Base-by-base conservation (phyloP, 495 filamentous ascomycete genomes). In the Jackrogersella multiformis region DNA sequence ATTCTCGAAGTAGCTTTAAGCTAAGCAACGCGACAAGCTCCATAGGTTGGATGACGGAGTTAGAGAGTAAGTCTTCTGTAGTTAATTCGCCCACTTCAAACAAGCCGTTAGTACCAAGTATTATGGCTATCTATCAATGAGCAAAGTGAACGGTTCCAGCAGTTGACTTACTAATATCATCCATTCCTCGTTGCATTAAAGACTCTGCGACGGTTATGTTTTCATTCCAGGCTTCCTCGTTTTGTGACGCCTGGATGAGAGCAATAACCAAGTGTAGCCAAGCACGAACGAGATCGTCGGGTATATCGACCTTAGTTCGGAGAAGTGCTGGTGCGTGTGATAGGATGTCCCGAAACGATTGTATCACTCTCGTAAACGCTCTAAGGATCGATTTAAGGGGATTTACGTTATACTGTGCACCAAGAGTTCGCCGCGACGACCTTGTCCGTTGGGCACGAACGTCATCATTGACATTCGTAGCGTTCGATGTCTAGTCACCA, bases 1-100 rank as follows among this genome's bases (percentile, higher is more conserved):
- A 54, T n/a, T 79, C 72, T 20, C 66, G 67, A n/a, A 70, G 54
- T 7, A 81, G 61, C 21, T 72, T 71, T 32, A 70, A 64, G 38
- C 67, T 75, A 0, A 81, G 55, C 18, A 81, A 61, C 23, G 76
- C 66, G 9, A 77, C 65, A 8, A 78, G 61, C 13, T 80, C 79
- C 5, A 72, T 64, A 9, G 79, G 78, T 15, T 73, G 53, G 38
- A 79, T 66, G 6, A 78, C 73, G 12, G 74, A 69, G 34, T 70
- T 73, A 5, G 76, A 72, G 0, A 75, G 63, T 6, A 71, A 16
- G 44, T 54, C 35, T 34, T 53, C 34, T n/a, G 55, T 53, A 55
- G 60, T 20, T n/a, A 68, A 24, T 48, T 28, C 58, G 30, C 52
- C 54, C 46, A 69, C 55, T 52, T 64, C 34, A 36, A 56, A 15